These are phyloP conservation scores for Raffaelea deltoideospora DNA, from an alignment of 2,329 filamentous ascomycete genomes.

Conservation along the genomic window DNA sequence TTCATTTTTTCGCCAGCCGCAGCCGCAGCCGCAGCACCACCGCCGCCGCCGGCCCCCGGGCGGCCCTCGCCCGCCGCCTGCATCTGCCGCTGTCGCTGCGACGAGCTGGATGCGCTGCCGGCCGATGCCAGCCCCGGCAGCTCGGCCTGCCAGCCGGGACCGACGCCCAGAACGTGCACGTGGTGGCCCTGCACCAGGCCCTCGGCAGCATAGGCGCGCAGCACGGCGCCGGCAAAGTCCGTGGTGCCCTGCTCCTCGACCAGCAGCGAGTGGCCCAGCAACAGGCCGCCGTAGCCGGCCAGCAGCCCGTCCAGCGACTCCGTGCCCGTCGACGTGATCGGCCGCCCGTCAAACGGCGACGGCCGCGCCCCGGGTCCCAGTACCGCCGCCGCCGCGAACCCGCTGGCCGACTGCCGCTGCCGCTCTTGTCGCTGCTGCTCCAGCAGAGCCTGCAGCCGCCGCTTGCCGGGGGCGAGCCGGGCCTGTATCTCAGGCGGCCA, in stretches of 20 bases:
- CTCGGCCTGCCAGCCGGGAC: slow-evolving; percentile 67
- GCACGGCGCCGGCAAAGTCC: slow-evolving; percentile 72
- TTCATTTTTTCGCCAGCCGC: slow-evolving; percentile 69
- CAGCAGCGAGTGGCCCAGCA: slow-evolving; percentile 65
- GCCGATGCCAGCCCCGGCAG: slow-evolving; percentile 53
- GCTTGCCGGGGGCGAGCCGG: slow-evolving; percentile 5
- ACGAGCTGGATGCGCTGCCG: too few species aligned
- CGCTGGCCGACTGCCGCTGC: background rate
- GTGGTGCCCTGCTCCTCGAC: slow-evolving; percentile 86
- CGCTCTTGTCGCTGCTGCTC: slow-evolving; percentile 2
- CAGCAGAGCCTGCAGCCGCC: slow-evolving; percentile 2
- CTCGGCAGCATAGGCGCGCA: slow-evolving; percentile 85
- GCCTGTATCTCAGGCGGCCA: slow-evolving; percentile 1
- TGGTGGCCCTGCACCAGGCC: slow-evolving; percentile 82
- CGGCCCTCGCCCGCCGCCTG: slow-evolving; percentile 8
- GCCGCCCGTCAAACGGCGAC: slow-evolving; percentile 75
- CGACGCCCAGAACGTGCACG: slow-evolving; percentile 70
- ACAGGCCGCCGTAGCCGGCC: slow-evolving; percentile 72
- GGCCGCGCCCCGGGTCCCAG: slow-evolving; percentile 48
- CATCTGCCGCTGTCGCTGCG: too few species aligned
- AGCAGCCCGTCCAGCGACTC: slow-evolving; percentile 71
- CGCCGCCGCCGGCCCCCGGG: slow-evolving; percentile 20
- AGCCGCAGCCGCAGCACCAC: too few species aligned
- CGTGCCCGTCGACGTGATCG: slow-evolving; percentile 83
- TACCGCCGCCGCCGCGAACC: slow-evolving; percentile 5